Conservation (phyloP, 1,139 yeast species). For the Protomyces arabidopsidicola region DNA sequence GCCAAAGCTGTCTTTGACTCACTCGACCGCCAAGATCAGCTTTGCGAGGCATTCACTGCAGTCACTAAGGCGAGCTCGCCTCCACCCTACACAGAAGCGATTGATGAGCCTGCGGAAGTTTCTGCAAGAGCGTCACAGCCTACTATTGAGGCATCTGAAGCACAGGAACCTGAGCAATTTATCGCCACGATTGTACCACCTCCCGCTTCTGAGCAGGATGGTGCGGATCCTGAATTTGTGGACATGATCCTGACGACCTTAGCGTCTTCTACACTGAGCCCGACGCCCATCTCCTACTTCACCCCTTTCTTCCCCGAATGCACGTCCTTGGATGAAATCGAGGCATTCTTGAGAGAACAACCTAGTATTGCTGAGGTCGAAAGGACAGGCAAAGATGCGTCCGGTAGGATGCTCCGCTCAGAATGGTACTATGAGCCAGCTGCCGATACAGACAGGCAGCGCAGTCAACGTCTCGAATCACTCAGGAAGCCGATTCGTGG, state of each 20-base stretch:
- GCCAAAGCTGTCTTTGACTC: not conserved
- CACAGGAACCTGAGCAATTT: too few relatives aligned
- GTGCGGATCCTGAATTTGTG: constrained; percentile 16
- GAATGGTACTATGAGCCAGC: constrained; percentile 15
- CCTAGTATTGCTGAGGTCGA: constrained; percentile 5
- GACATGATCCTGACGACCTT: constrained; percentile 20
- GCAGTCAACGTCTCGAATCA: not conserved
- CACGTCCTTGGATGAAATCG: not conserved
- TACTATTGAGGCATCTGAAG: not conserved
- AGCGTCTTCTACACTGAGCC: constrained; percentile 10
- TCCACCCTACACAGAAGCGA: not conserved
- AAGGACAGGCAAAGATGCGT: constrained; percentile 1
- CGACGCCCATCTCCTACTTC: constrained; percentile 11
- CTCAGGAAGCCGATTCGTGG: constrained; percentile 7
- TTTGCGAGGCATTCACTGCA: not conserved
- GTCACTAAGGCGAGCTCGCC: not conserved
- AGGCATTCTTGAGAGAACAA: constrained; percentile 6
- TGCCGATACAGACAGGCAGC: not conserved
- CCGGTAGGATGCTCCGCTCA: not conserved
- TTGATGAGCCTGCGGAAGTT: not conserved
- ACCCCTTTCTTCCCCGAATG: constrained; percentile 20
- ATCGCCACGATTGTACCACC: not conserved
- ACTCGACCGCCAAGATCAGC: not conserved
- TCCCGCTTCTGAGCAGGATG: not conserved
- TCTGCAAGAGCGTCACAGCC: not conserved